Conservation (phyloP, 139 green algal genomes). For the Gonium pectorale region DNA sequence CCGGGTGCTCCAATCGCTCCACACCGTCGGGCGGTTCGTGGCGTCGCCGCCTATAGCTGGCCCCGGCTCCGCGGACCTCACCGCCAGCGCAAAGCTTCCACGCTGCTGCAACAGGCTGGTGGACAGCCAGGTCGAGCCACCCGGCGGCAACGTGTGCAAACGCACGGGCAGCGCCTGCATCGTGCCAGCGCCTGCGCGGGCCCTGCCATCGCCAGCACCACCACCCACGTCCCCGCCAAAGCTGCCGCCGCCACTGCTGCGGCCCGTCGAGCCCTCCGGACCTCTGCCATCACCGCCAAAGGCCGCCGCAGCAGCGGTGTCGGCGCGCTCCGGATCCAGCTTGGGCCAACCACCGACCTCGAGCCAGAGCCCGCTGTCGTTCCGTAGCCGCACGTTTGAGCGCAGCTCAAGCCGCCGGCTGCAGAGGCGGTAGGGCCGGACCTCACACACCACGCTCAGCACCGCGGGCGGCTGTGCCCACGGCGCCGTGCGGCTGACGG, state of each 20-base stretch:
- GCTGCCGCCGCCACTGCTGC: background rate
- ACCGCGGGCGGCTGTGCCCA: background rate
- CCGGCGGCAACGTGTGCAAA: conserved; percentile 53
- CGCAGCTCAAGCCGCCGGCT: conserved; percentile 60
- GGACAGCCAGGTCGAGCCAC: conserved; percentile 62
- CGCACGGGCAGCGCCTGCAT: background rate
- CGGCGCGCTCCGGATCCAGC: background rate
- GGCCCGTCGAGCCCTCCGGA: background rate
- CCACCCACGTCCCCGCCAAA: conserved; percentile 19
- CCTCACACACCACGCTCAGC: conserved; percentile 51
- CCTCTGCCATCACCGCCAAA: too few relatives aligned
- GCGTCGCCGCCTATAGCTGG: background rate
- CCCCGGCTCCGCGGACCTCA: background rate
- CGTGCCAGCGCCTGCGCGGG: too few relatives aligned
- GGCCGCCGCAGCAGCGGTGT: too few relatives aligned
- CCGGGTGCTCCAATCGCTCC: conserved; percentile 34
- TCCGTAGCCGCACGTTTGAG: conserved; percentile 64
- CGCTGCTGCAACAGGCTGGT: conserved; percentile 1
- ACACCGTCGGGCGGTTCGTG: conserved; percentile 37
- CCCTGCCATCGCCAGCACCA: too few relatives aligned
- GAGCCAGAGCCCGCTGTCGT: conserved; percentile 57
- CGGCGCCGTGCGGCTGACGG: background rate
- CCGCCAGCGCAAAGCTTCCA: too few relatives aligned
- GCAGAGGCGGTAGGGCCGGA: conserved; percentile 50
- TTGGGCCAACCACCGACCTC: conserved; percentile 50